Evolutionary conservation across 306 rosid species (phyloP), one percentile per base, ranked within the genome.

Genomic region (Pyrus communis): DNA sequence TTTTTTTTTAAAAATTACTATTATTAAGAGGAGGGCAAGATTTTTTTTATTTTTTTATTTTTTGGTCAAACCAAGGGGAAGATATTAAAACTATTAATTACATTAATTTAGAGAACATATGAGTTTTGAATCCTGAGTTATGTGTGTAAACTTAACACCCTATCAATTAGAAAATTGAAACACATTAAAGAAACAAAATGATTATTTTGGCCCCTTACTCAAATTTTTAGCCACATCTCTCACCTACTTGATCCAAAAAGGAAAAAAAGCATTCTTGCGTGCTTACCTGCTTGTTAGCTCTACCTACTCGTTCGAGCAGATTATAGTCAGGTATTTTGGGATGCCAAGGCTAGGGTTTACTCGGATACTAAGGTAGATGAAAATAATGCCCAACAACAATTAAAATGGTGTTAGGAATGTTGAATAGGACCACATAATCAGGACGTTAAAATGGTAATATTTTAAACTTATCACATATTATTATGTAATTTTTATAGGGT

Each of bases 81-180:
- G 40, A 35, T 1, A 35, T 35, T 35, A 2, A 35, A 35, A 7
- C 42, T 1, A 7, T 7, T 38, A 7, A 38, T 7, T 38, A 38
- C 42, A 38, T 38, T 38, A 38, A 7, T 7, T 38, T 38, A 38
- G 2, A 7, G 9, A 38, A 38, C 2, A 38, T 0, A 0, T 7
- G 9, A 38, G 42, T 7, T 38, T 7, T 0, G 0, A 38, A 38
- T 38, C 42, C 2, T 38, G 10, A 38, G 2, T 7, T 7, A 38
- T 38, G 0, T 7, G 10, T 38, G 1, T 38, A 7, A 38, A 1
- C 2, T 38, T 2, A 7, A 38, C 10, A 9, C 0, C 0, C 2
- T 38, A 38, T 38, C 40, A 0, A 38, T 38, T 38, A 38, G 2
- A 2, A 38, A 0, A 38, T 38, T 38, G 42, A 38, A 38, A 0